A percentile compares a stretch with the other conserved stretches of the same genome.
These are phyloP conservation scores for Backusella circina DNA, from an alignment of 192 early-diverging fungal species.

Conservation along the genomic window DNA sequence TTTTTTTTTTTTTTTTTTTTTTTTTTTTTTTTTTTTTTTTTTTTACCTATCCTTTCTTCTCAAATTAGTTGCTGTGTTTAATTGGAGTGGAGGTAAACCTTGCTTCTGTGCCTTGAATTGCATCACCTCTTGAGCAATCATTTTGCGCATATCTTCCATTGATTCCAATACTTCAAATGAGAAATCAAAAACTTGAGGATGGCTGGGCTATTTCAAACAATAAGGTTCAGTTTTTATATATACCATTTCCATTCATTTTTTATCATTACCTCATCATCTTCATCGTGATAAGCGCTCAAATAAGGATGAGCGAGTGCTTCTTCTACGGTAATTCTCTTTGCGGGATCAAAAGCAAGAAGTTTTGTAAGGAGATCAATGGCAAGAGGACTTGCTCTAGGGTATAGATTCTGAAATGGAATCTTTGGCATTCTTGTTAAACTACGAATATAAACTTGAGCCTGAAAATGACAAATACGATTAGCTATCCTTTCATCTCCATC, in stretches of 20 bases:
- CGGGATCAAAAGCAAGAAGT: conserved; percentile 85
- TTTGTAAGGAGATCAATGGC: conserved; percentile 88
- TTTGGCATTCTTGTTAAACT: conserved; percentile 81
- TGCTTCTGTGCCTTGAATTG: conserved; percentile 72
- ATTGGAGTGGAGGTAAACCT: conserved; percentile 33
- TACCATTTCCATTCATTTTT: neutral
- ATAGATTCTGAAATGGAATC: conserved; percentile 72
- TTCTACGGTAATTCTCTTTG: conserved; percentile 85
- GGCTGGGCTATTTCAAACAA: conserved; percentile 48
- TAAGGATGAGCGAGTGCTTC: conserved; percentile 92
- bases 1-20: too few species aligned
- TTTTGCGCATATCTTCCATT: conserved; percentile 76
- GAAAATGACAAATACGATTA: neutral
- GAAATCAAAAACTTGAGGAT: conserved; percentile 72
- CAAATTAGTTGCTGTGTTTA: conserved; percentile 32
- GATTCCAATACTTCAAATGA: conserved; percentile 69
- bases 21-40: too few species aligned
- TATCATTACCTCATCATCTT: conserved; percentile 35
- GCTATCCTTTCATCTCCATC: neutral
- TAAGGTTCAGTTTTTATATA: neutral
- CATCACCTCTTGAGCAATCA: conserved; percentile 81
- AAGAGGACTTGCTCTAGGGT: conserved; percentile 78
- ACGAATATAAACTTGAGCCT: conserved; percentile 87
- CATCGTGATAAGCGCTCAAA: conserved; percentile 58
- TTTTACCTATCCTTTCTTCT: conserved; percentile 38